Conservation (phyloP, 129 eudicot genomes). For the Pulicaria dysenterica region DNA sequence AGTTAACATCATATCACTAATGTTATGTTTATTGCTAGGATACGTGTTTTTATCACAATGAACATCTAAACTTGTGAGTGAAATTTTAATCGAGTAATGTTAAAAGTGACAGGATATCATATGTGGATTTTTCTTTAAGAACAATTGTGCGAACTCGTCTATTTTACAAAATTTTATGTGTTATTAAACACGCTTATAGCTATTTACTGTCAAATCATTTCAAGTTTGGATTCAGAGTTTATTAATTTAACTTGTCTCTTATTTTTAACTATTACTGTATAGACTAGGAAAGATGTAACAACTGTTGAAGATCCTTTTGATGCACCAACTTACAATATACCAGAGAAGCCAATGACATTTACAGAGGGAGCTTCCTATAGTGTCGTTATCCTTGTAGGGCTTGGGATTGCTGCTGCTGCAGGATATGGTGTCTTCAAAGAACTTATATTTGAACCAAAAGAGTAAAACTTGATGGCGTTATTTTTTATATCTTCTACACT, state of each 20-base stretch:
- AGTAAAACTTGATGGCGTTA: conserved; percentile 43
- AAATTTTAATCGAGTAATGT: too few relatives aligned
- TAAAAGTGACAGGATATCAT: too few relatives aligned
- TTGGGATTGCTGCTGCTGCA: conserved; percentile 89
- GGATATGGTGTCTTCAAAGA: conserved; percentile 89
- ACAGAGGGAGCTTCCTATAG: conserved; percentile 92
- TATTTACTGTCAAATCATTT: not conserved
- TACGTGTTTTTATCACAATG: too few relatives aligned
- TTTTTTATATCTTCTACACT: not conserved
- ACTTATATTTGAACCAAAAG: conserved; percentile 91
- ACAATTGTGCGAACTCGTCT: not conserved
- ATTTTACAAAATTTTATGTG: not conserved
- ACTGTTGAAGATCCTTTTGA: conserved; percentile 90
- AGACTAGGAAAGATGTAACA: conserved; percentile 70
- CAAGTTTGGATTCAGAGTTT: not conserved
- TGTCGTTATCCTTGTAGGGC: conserved; percentile 74
- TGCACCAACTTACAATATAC: conserved; percentile 91
- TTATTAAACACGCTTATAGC: not conserved
- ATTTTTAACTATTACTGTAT: conserved; percentile 15
- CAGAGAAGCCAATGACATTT: conserved; percentile 90
- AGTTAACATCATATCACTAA: too few relatives aligned
- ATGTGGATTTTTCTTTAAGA: not conserved
- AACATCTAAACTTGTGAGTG: too few relatives aligned
- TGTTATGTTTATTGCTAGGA: too few relatives aligned
- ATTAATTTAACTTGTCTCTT: conserved; percentile 4